phyloP scores from a whole-genome alignment of 2,329 filamentous ascomycete species.

The Pseudogymnoascus sp. region DNA sequence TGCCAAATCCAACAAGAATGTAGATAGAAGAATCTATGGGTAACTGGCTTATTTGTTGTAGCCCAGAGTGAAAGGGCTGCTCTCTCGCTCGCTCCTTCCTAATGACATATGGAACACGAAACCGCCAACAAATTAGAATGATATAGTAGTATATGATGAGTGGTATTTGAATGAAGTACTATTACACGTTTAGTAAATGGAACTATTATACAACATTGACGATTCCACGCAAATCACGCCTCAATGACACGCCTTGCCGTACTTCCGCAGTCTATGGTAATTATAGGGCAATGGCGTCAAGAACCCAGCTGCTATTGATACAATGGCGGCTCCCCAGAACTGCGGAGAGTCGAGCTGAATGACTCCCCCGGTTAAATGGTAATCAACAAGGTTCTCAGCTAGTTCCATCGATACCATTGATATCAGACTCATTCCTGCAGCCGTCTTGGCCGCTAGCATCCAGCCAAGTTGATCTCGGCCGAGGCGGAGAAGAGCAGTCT shows the following conservation, averaged over 20 bases:
- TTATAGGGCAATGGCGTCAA: slow-evolving; percentile 48
- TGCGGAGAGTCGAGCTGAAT: slow-evolving; percentile 39
- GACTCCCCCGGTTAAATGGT: slow-evolving; percentile 45
- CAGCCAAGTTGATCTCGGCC: slow-evolving; percentile 43
- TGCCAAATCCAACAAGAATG: neutral
- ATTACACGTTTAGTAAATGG: neutral
- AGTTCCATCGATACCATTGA: slow-evolving; percentile 54
- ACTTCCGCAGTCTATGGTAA: slow-evolving; percentile 41
- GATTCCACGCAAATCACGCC: neutral
- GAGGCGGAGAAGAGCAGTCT: slow-evolving; percentile 43
- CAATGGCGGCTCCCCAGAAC: slow-evolving; percentile 45
- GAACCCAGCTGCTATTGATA: slow-evolving; percentile 39
- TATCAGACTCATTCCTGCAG: slow-evolving; percentile 51
- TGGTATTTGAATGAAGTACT: neutral
- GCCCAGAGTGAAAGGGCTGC: neutral
- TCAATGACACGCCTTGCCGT: slow-evolving; percentile 43
- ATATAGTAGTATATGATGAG: neutral
- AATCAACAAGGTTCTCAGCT: slow-evolving; percentile 49
- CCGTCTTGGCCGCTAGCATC: slow-evolving; percentile 41
- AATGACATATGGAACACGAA: neutral
- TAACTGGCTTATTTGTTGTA: neutral
- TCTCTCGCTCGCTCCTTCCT: neutral
- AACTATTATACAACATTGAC: neutral
- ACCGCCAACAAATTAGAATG: neutral
- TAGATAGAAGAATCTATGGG: neutral